Evolutionary conservation across 169 alveolate species (phyloP).

Genomic region (Amoebophrya sp.): DNA sequence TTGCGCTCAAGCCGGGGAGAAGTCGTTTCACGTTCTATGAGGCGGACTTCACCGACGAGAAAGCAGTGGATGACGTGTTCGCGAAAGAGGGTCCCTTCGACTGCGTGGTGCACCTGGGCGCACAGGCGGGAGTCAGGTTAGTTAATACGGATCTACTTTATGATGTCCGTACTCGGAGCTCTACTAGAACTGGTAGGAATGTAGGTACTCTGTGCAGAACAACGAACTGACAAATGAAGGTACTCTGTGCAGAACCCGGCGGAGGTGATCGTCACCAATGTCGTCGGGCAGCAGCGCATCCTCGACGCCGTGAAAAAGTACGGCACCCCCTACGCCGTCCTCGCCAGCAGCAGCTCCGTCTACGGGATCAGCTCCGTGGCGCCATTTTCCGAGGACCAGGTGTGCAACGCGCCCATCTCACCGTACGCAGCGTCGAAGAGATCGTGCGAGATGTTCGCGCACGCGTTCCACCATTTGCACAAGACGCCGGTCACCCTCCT

Average conservation of each 20-base stretch:
- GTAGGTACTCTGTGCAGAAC: too few species aligned
- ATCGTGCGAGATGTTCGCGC: slow-evolving; percentile 22
- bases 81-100: not conserved
- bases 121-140: slow-evolving; percentile 30
- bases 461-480: slow-evolving; percentile 13
- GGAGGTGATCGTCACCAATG: not conserved
- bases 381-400: slow-evolving; percentile 20
- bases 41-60: not conserved
- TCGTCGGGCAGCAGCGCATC: not conserved
- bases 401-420: slow-evolving; percentile 1
- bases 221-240: too few species aligned
- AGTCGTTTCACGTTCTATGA: not conserved
- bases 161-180: too few species aligned
- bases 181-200: too few species aligned
- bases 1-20: too few species aligned
- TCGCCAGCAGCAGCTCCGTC: slow-evolving; percentile 17
- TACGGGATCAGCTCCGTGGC: slow-evolving; percentile 16
- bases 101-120: slow-evolving; percentile 25
- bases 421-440: slow-evolving; percentile 30
- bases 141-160: too few species aligned
- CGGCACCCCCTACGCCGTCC: not conserved
- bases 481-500: not conserved
- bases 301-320: not conserved
- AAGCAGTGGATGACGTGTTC: slow-evolving; percentile 1
- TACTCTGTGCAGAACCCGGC: not conserved